Conservation (phyloP, 2,329 filamentous ascomycete genomes). For the Chaetomium strumarium region DNA sequence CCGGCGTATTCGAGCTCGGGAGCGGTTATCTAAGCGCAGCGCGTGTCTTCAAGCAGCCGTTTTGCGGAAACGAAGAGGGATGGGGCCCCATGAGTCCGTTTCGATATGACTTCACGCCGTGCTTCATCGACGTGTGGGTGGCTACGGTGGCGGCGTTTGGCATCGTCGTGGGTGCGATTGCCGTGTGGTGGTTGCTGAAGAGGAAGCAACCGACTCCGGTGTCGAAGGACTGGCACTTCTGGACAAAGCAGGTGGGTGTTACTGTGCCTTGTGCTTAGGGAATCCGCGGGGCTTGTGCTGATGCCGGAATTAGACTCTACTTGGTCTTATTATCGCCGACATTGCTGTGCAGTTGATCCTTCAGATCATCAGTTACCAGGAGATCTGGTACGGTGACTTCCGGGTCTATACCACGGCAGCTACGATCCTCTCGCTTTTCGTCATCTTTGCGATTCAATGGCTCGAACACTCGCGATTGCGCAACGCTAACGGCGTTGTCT, state of each 20-base stretch:
- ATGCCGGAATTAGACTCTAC: conserved; percentile 39
- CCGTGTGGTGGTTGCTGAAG: conserved; percentile 72
- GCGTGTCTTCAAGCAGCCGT: conserved; percentile 53
- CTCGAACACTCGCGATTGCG: conserved; percentile 77
- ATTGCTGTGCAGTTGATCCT: conserved; percentile 67
- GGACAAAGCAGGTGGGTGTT: conserved; percentile 71
- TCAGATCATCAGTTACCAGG: conserved; percentile 64
- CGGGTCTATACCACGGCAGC: conserved; percentile 75
- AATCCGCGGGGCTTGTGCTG: neutral
- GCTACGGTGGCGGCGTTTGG: conserved; percentile 73
- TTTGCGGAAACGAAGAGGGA: conserved; percentile 86
- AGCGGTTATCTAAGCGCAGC: conserved; percentile 55
- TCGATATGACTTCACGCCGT: conserved; percentile 93
- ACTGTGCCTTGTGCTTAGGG: conserved; percentile 1
- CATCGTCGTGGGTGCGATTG: conserved; percentile 67
- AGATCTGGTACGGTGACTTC: conserved; percentile 74
- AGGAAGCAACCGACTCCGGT: conserved; percentile 61
- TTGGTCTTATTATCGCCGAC: conserved; percentile 62
- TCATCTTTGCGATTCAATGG: conserved; percentile 78
- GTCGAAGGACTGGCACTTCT: conserved; percentile 86
- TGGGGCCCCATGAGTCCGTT: conserved; percentile 89
- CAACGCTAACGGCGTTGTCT: conserved; percentile 78
- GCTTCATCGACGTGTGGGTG: conserved; percentile 91
- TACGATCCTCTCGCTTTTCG: conserved; percentile 63
- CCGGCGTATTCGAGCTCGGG: conserved; percentile 42